Percentiles rank a stretch among this genome's conserved stretches.
phyloP scores from a whole-genome alignment of 106 monocot genomes.

The Allium sativum region DNA sequence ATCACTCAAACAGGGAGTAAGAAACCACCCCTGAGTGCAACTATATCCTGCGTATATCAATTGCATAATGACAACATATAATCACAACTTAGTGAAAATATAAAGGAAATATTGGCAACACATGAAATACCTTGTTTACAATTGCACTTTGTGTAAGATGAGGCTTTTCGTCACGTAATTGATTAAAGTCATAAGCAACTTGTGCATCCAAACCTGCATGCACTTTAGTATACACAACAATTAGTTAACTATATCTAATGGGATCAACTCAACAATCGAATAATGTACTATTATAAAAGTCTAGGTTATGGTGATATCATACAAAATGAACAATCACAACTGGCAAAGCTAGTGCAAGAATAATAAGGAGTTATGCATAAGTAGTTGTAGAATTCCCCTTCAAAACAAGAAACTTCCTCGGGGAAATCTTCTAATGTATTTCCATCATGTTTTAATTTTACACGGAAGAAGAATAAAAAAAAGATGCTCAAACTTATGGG shows the following conservation, averaged over 20 bases:
- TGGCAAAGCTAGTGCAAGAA: too few relatives aligned
- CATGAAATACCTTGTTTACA: slow-evolving; percentile 91
- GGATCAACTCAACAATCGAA: too few relatives aligned
- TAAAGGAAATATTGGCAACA: background rate
- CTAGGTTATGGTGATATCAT: too few relatives aligned
- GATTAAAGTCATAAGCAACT: slow-evolving; percentile 88
- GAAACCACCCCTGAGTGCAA: slow-evolving; percentile 89
- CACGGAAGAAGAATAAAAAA: too few relatives aligned
- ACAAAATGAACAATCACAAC: too few relatives aligned
- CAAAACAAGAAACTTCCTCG: slow-evolving; percentile 41
- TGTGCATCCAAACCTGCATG: slow-evolving; percentile 98
- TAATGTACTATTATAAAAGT: too few relatives aligned
- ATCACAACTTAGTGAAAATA: background rate
- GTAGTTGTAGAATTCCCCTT: slow-evolving; percentile 74
- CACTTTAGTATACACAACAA: too few relatives aligned
- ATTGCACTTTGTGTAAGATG: slow-evolving; percentile 70
- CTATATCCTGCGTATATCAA: slow-evolving; percentile 83
- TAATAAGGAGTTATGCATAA: slow-evolving; percentile 47
- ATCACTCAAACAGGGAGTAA: slow-evolving; percentile 71
- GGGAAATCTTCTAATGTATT: slow-evolving; percentile 27
- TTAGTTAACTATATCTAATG: too few relatives aligned
- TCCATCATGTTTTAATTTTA: slow-evolving; percentile 14
- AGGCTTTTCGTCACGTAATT: slow-evolving; percentile 81
- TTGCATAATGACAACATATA: slow-evolving; percentile 22
- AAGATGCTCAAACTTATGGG: too few relatives aligned